Conservation (phyloP, 345 rosid species). For the Eutrema japonicum region DNA sequence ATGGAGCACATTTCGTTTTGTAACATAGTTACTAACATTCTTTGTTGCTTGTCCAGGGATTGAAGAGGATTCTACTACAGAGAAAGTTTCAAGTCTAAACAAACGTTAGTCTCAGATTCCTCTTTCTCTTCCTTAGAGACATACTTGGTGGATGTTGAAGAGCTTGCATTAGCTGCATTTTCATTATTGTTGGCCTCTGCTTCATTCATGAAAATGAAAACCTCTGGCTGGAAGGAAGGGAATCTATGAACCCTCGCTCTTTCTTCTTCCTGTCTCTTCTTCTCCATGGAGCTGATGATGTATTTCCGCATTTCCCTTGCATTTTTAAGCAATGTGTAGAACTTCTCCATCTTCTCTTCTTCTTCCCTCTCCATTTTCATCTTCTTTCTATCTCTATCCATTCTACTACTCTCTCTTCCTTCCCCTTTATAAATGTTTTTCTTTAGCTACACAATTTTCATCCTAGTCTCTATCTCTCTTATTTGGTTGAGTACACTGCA, state of each 20-base stretch:
- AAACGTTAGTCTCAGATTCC: conserved; percentile 16
- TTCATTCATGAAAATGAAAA: conserved; percentile 46
- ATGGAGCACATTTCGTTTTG: background rate
- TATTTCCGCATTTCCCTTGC: conserved; percentile 48
- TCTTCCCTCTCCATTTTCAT: conserved; percentile 53
- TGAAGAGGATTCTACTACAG: conserved; percentile 43
- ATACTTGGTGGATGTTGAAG: conserved; percentile 34
- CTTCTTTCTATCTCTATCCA: conserved; percentile 52
- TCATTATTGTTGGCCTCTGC: conserved; percentile 18
- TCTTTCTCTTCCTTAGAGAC: conserved; percentile 35
- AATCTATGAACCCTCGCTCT: conserved; percentile 41
- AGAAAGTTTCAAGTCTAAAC: conserved; percentile 60
- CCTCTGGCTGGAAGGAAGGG: conserved; percentile 57
- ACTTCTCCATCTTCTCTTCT: conserved; percentile 58
- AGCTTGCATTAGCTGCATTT: background rate
- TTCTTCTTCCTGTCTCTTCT: conserved; percentile 19
- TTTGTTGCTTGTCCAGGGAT: conserved; percentile 19
- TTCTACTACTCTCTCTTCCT: conserved; percentile 24
- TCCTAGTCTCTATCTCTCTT: background rate
- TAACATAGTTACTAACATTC: conserved; percentile 26
- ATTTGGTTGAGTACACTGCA: background rate
- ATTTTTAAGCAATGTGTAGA: conserved; percentile 59
- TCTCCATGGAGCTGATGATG: conserved; percentile 31
- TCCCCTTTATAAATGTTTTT: conserved; percentile 5
- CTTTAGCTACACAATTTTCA: conserved; percentile 8